Percentiles rank a stretch among this genome's conserved stretches.
phyloP scores from a whole-genome alignment of 176 grass and related monocot genomes.

The Puya raimondii region DNA sequence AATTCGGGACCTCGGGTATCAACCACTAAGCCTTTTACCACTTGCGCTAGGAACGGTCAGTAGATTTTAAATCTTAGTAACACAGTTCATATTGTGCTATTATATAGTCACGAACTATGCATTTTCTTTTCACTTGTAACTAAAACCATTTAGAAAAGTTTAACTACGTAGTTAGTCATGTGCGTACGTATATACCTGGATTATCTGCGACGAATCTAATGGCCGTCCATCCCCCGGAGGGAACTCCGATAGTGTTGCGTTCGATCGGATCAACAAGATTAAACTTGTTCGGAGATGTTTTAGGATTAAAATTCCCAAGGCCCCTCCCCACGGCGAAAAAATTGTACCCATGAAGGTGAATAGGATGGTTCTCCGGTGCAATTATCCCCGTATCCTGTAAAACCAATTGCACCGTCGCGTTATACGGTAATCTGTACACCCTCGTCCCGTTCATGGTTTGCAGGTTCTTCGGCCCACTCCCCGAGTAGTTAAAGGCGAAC shows the following conservation, averaged over 20 bases:
- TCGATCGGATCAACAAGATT: constrained; percentile 66
- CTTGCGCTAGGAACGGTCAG: too few species aligned
- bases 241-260: constrained; percentile 59
- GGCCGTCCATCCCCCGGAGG: constrained; percentile 50
- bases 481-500: constrained; percentile 52
- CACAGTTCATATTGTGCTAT: too few species aligned
- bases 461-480: constrained; percentile 48
- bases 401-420: constrained; percentile 47
- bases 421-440: constrained; percentile 55
- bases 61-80: too few species aligned
- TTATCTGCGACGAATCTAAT: constrained; percentile 73
- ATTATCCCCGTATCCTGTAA: constrained; percentile 65
- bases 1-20: too few species aligned
- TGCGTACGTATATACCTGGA: constrained; percentile 44
- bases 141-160: neutral
- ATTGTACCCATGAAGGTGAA: constrained; percentile 67
- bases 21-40: too few species aligned
- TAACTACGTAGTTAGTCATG: neutral
- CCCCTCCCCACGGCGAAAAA: constrained; percentile 59
- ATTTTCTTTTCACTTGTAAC: too few species aligned
- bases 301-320: constrained; percentile 43
- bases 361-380: constrained; percentile 56
- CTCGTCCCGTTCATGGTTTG: constrained; percentile 58
- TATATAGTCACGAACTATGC: too few species aligned
- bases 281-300: constrained; percentile 39